Base-by-base conservation (phyloP, 345 rosid genomes). In the Chamaenerion angustifolium region DNA sequence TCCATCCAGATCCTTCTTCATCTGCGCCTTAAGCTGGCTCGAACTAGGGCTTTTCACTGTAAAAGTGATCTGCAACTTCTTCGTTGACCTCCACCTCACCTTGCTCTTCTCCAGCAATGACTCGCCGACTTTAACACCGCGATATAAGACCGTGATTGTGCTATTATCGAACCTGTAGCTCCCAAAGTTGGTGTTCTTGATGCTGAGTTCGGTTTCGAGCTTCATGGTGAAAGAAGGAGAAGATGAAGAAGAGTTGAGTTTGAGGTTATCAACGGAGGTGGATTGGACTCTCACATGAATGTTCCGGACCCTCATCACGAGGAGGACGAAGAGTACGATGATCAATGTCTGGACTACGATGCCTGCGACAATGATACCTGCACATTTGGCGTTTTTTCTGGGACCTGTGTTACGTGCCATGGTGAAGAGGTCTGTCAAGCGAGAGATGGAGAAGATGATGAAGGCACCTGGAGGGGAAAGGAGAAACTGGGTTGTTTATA, bases 151-250 rank as follows among this genome's bases (percentile, higher is more conserved):
- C 2, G 50, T 67, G 4, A 55, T 52, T 11, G 31, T 57, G 37
- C 48, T 49, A 13, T 23, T 54, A 16, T 21, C 60, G 15, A 61
- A 61, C 54, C 61, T 54, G 45, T 56, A 67, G 53, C 46, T 60
- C 40, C 71, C 71, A 37, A 67, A 67, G 42, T 67, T 67, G n/a
- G 63, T 42, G 67, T 67, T 67, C 52, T 55, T 61, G 16, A 67
- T 41, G 18, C 31, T 45, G 18, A 67, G 50, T n/a, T 54, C 15
- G 16, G 56, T 57, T 21, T 46, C 19, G 53, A 67, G 48, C 16
- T 40, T 40, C 45, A 67, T 37, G 42, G 50, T 45, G 51, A 62
- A 54, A 44, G 56, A 56, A 17, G 62, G 57, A 31, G 51, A 44
- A 1, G 9, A 15, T 25, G 46, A 8, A 37, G 63, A 44, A 31